These are phyloP conservation scores for Eucalyptus polybractea DNA, from an alignment of 345 rosid species.

Conservation along the genomic window DNA sequence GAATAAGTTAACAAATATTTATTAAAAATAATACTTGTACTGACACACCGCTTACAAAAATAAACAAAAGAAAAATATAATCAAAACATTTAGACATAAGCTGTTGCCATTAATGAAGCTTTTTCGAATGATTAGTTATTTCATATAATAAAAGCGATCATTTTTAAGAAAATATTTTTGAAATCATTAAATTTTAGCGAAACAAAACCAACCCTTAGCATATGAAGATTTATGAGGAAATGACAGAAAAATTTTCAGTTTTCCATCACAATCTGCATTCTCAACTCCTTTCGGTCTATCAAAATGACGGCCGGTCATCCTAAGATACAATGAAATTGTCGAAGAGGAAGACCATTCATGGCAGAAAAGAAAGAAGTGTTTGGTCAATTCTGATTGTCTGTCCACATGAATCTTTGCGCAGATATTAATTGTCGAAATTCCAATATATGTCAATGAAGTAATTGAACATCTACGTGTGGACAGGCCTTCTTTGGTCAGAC, in stretches of 20 bases:
- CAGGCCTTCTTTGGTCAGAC: neutral
- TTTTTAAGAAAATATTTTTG: too few species aligned
- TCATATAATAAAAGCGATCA: rapidly evolving
- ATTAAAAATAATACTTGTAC: too few species aligned
- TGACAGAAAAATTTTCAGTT: neutral
- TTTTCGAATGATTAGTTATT: too few species aligned
- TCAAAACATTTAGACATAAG: neutral
- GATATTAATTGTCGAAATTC: neutral
- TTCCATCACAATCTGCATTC: neutral
- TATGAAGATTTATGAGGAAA: neutral
- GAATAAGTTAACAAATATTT: neutral
- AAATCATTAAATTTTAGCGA: neutral
- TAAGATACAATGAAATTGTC: neutral
- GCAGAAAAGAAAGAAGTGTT: neutral
- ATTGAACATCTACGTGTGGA: neutral
- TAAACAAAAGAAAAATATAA: neutral
- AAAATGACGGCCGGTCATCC: neutral
- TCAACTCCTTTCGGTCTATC: neutral
- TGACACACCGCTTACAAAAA: neutral
- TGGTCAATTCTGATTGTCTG: neutral
- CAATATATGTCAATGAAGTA: neutral
- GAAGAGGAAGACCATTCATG: neutral
- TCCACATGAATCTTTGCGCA: neutral
- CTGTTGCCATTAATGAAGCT: neutral
- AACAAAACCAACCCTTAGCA: neutral